Evolutionary conservation across 257 asterid species (phyloP).

Genomic region (Gardenia jasminoides): DNA sequence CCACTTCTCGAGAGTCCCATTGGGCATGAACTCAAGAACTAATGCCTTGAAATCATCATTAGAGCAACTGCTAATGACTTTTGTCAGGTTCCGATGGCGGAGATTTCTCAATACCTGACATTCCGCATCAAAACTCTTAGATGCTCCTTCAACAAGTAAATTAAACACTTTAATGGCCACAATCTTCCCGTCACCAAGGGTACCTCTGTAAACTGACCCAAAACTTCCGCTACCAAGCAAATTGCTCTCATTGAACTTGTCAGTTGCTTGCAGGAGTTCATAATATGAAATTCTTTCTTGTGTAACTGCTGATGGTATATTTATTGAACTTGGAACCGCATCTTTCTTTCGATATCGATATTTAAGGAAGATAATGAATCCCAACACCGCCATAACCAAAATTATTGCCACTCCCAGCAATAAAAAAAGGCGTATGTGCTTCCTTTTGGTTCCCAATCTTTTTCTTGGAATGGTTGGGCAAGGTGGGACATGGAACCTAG

Average conservation of each 20-base stretch:
- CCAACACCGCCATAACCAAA: neutral
- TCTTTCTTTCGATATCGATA: neutral
- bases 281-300: constrained; percentile 10
- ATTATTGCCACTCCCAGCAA: neutral
- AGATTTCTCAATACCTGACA: neutral
- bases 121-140: neutral
- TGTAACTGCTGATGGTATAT: neutral
- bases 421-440: neutral
- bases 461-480: neutral
- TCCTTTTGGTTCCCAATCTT: neutral
- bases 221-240: neutral
- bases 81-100: neutral
- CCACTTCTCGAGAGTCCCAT: neutral
- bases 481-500: neutral
- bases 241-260: neutral
- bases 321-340: neutral
- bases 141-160: neutral
- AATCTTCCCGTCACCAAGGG: neutral
- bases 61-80: neutral
- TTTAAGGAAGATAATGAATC: neutral
- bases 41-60: neutral
- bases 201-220: constrained; percentile 2
- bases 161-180: constrained; percentile 18
- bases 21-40: neutral
- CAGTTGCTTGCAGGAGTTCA: constrained; percentile 12